These are phyloP conservation scores for Fraxinus ornus DNA, from an alignment of 305 asterid species.

Conservation along the genomic window DNA sequence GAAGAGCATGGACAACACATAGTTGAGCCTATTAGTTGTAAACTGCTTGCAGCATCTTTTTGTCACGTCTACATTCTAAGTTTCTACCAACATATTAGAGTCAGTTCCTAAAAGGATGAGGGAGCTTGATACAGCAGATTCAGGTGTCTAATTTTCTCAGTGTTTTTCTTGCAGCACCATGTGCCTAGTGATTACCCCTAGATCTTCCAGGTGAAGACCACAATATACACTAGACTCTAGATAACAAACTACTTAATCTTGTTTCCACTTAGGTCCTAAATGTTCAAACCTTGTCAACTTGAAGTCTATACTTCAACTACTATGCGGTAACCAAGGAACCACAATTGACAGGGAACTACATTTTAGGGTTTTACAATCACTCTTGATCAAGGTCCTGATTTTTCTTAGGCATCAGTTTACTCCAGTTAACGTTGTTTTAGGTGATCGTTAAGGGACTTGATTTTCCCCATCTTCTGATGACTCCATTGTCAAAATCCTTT, in stretches of 20 bases:
- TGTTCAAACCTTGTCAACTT: neutral
- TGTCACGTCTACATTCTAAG: neutral
- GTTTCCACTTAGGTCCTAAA: neutral
- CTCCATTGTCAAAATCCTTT: neutral
- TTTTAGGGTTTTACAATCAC: neutral
- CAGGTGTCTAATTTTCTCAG: neutral
- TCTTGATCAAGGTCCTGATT: neutral
- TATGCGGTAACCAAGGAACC: neutral
- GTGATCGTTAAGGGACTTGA: neutral
- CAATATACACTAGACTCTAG: neutral
- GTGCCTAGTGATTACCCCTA: neutral
- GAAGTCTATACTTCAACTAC: neutral
- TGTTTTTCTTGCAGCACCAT: neutral
- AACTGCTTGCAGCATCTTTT: constrained; percentile 4
- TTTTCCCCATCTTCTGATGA: neutral
- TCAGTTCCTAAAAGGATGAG: neutral
- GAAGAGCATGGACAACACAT: neutral
- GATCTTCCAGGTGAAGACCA: neutral
- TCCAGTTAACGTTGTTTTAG: neutral
- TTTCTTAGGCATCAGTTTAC: neutral
- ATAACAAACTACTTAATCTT: constrained; percentile 15
- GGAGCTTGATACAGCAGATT: neutral
- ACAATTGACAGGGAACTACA: neutral
- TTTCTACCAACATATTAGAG: neutral
- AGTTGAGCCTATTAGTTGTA: neutral